Base-by-base conservation (phyloP, 768 basidiomycete species). In the Pleurotus ostreatus region DNA sequence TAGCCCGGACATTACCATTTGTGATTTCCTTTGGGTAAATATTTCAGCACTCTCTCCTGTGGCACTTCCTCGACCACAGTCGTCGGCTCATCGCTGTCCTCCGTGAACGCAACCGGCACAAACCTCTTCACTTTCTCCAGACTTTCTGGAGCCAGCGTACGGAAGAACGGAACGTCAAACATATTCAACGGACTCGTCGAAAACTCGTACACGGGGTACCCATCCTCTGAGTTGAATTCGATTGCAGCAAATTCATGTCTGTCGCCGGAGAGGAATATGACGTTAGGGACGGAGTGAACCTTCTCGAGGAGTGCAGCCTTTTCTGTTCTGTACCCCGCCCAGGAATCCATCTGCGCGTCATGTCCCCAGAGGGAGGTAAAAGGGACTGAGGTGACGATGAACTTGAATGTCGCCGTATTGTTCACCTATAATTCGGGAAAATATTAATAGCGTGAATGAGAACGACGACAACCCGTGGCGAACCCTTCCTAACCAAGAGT, bases 181-280 rank as follows among this genome's bases (percentile, higher is more conserved):
- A 83, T 84, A 71, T 76, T 86, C 64, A 88, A 63, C 4, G 89
- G 89, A 59, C 78, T 80, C 5, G 88, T 89, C 20, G 85, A 87
- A 57, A 89, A 76, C 64, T 91, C 89, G 44, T 74, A 68, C 23
- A 88, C 74, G 6, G 71, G 60, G 59, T 83, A 72, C 4, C 68
- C 60, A 43, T 66, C 51, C 58, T 71, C 65, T 44, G 67, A 59
- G 53, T 73, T 75, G 66, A 83, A 86, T 68, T 86, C 81, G 60
- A 89, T 78, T 4, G 81, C 81, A 1, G 88, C 88, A 62, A 90
- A 91, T 69, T 91, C 89, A 66, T 92, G 89, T 18, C 89, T 77
- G 65, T 90, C 89, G 6, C 88, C 89, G 2, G 83, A 84, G 45
- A 91, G 69, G 49, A 91, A 65, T 63, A 86, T 70, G 46, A 89